A percentile compares a stretch with the other conserved stretches of the same genome.
phyloP scores from a whole-genome alignment of 768 basidiomycete genomes.

The Calocera cornea region DNA sequence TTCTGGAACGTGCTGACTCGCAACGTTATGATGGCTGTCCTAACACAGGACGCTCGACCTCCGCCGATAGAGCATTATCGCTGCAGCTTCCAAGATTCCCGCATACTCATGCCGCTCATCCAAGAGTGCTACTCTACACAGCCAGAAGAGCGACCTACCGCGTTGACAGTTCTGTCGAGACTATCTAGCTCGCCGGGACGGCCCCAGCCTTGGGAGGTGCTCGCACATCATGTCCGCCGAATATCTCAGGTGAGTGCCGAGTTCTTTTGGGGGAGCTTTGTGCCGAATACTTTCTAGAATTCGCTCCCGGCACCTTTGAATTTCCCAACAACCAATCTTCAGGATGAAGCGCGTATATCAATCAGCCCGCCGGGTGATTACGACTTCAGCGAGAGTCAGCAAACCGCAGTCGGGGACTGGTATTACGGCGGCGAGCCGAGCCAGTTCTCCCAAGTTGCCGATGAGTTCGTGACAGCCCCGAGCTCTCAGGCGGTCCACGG shows the following conservation, averaged over 20 bases:
- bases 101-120: neutral
- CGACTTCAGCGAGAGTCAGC: slow-evolving; percentile 3
- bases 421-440: neutral
- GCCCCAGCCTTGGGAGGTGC: neutral
- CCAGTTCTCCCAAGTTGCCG: neutral
- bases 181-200: neutral
- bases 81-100: neutral
- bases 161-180: neutral
- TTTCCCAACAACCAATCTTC: neutral
- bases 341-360: neutral
- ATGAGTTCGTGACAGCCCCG: neutral
- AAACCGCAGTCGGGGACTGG: neutral
- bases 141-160: neutral
- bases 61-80: neutral
- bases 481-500: neutral
- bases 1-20: neutral
- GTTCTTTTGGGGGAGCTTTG: neutral
- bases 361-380: neutral
- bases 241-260: neutral
- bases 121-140: neutral
- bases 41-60: neutral
- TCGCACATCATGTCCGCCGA: neutral
- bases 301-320: neutral
- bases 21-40: neutral
- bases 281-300: neutral